These are phyloP conservation scores for Suhomyces emberorum DNA, from an alignment of 805 yeast species.

Conservation along the genomic window DNA sequence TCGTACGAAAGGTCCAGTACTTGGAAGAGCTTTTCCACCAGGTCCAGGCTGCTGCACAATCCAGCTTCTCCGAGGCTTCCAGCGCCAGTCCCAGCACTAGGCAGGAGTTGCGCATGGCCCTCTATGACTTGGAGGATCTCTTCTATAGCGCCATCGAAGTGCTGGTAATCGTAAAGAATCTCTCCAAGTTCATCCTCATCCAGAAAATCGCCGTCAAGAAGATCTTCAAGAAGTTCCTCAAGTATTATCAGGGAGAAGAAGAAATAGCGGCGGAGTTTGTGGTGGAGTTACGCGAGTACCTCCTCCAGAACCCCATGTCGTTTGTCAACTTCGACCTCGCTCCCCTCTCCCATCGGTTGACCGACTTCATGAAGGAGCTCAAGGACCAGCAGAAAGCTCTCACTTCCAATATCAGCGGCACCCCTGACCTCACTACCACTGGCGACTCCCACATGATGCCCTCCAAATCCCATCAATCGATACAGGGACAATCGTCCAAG, in stretches of 20 bases:
- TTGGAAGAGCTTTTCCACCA: conserved; percentile 17
- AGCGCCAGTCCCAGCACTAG: conserved; percentile 1
- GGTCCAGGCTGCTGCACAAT: neutral
- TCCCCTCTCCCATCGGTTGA: conserved; percentile 57
- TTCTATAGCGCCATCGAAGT: conserved; percentile 38
- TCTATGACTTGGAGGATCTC: conserved; percentile 23
- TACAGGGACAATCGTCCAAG: too few species aligned
- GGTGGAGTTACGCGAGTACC: conserved; percentile 25
- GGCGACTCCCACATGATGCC: neutral
- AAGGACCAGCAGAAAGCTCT: conserved; percentile 8
- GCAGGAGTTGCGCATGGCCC: conserved; percentile 4
- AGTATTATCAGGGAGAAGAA: conserved; percentile 34
- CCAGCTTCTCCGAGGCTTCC: neutral
- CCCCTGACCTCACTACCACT: neutral
- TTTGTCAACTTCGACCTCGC: conserved; percentile 61
- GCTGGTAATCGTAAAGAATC: conserved; percentile 52
- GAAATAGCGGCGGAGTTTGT: conserved; percentile 22
- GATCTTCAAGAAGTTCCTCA: conserved; percentile 64
- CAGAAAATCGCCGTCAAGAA: conserved; percentile 75
- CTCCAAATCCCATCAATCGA: neutral
- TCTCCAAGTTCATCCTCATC: conserved; percentile 66
- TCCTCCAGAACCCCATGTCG: conserved; percentile 47
- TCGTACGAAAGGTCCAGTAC: conserved; percentile 44
- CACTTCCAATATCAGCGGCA: conserved; percentile 3
- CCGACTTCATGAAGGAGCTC: conserved; percentile 36